phyloP scores from a whole-genome alignment of 805 yeast genomes.

The Ogataea paradorogensis region DNA sequence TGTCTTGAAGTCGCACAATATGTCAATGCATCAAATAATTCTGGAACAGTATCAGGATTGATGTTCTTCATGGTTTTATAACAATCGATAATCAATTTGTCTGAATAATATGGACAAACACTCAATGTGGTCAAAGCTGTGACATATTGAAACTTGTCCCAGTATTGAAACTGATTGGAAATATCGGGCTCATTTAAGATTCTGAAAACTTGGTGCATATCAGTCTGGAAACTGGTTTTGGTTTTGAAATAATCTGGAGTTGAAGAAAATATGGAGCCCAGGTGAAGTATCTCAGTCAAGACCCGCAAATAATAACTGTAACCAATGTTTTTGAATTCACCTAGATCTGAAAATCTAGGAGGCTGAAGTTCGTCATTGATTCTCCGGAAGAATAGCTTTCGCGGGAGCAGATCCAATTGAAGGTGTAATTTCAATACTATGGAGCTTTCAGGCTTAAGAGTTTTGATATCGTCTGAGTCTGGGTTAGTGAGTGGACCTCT shows the following conservation, averaged over 20 bases:
- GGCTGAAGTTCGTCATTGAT: constrained; percentile 32
- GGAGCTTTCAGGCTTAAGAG: constrained; percentile 49
- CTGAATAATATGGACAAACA: constrained; percentile 46
- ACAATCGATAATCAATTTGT: constrained; percentile 44
- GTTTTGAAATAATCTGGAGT: constrained; percentile 23
- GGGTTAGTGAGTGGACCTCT: constrained; percentile 59
- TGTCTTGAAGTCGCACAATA: constrained; percentile 48
- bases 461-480: constrained; percentile 46
- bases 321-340: constrained; percentile 19
- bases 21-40: constrained; percentile 56
- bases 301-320: constrained; percentile 55
- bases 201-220: constrained; percentile 23
- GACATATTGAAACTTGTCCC: constrained; percentile 25
- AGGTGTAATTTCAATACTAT: constrained; percentile 54
- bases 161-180: constrained; percentile 20
- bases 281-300: constrained; percentile 49
- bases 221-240: constrained; percentile 14
- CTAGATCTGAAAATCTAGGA: constrained; percentile 29
- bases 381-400: constrained; percentile 45
- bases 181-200: constrained; percentile 26
- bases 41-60: constrained; percentile 47
- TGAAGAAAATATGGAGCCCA: constrained; percentile 33
- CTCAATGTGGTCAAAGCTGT: constrained; percentile 42
- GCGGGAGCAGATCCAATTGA: constrained; percentile 50
- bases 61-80: constrained; percentile 39